These are phyloP conservation scores for Pouteria glomerata DNA, from an alignment of 148 eudicot species.

Conservation along the genomic window DNA sequence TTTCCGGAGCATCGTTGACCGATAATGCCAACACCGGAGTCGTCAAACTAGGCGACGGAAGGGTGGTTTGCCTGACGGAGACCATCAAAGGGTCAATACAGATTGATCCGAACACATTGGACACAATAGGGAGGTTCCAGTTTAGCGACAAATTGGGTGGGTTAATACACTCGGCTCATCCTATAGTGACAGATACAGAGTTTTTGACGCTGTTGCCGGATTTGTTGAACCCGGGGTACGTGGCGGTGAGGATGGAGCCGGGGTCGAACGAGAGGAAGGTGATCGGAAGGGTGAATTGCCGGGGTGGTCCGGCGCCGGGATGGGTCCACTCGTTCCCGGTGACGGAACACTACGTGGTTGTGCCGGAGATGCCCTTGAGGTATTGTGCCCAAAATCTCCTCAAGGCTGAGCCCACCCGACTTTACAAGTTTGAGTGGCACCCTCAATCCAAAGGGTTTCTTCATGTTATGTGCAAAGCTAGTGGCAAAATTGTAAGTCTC, in stretches of 20 bases:
- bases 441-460: slow-evolving; percentile 82
- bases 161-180: slow-evolving; percentile 93
- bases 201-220: slow-evolving; percentile 77
- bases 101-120: slow-evolving; percentile 71
- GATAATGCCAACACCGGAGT: slow-evolving; percentile 97
- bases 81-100: slow-evolving; percentile 87
- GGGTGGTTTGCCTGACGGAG: slow-evolving; percentile 89
- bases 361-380: slow-evolving; percentile 96
- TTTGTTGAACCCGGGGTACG: slow-evolving; percentile 74
- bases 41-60: slow-evolving; percentile 69
- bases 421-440: slow-evolving; percentile 90
- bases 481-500: slow-evolving; percentile 71
- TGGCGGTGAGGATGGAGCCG: slow-evolving; percentile 75
- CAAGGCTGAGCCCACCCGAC: slow-evolving; percentile 82
- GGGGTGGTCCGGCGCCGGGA: slow-evolving; percentile 83
- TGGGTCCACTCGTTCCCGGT: slow-evolving; percentile 99
- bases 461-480: slow-evolving; percentile 86
- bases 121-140: slow-evolving; percentile 73
- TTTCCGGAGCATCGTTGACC: slow-evolving; percentile 84
- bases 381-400: slow-evolving; percentile 74
- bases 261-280: slow-evolving; percentile 77
- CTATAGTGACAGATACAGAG: slow-evolving; percentile 73
- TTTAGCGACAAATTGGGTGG: slow-evolving; percentile 64
- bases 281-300: slow-evolving; percentile 70
- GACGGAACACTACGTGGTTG: slow-evolving; percentile 77